A percentile compares a stretch with the other conserved stretches of the same genome.
phyloP scores from a whole-genome alignment of 176 grass and related monocot species.

The Bromus sterilis region DNA sequence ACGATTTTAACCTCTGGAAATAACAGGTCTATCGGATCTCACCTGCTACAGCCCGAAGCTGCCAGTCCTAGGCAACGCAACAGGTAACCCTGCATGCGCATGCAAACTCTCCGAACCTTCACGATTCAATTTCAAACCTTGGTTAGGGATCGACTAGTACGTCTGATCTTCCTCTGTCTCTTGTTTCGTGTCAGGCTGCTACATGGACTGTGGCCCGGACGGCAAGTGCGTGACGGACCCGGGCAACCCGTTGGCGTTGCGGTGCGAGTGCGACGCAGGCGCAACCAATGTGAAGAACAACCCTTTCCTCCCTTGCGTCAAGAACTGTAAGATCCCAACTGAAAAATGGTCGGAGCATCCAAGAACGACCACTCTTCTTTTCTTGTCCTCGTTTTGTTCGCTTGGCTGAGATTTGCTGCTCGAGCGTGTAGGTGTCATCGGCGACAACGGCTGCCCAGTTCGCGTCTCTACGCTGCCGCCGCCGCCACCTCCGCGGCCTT shows the following conservation, averaged over 20 bases:
- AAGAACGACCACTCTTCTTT: neutral
- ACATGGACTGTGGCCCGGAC: constrained; percentile 1
- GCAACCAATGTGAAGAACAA: neutral
- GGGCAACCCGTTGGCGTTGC: neutral
- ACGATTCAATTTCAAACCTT: neutral
- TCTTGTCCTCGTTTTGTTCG: neutral
- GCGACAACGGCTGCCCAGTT: neutral
- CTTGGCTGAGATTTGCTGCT: neutral
- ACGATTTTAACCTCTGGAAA: too few species aligned
- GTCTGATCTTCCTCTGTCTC: neutral
- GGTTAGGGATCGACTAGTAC: too few species aligned
- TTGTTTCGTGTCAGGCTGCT: neutral
- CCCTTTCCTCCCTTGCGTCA: constrained; percentile 6
- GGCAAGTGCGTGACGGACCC: neutral
- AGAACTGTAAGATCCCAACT: constrained; percentile 1
- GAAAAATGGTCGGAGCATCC: neutral
- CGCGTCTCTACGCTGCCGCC: neutral
- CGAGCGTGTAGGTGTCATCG: neutral
- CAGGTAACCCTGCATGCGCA: too few species aligned
- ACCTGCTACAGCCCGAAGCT: too few species aligned
- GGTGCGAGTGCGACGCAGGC: constrained; percentile 3
- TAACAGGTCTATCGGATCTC: neutral
- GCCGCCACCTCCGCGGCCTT: neutral
- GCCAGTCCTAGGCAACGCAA: too few species aligned
- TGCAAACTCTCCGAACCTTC: neutral